Conservation (phyloP, 225 moss, liverwort and hornwort genomes). For the Pseudisothecium myosuroides region DNA sequence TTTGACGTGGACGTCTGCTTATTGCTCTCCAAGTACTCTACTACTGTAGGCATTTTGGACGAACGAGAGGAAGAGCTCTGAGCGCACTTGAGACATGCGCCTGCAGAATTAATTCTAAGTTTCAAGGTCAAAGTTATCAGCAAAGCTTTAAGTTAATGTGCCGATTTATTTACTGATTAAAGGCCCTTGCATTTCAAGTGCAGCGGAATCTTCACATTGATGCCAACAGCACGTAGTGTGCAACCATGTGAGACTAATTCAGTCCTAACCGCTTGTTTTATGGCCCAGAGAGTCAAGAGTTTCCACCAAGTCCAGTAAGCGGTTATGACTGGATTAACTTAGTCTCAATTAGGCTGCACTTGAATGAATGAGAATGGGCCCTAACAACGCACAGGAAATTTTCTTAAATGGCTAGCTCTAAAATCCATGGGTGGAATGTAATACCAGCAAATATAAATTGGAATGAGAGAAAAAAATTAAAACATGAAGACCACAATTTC, state of each 20-base stretch:
- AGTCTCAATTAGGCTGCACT: too few relatives aligned
- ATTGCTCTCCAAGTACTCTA: background rate
- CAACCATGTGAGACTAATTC: background rate
- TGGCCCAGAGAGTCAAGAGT: background rate
- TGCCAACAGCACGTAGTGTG: background rate
- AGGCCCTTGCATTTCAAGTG: background rate
- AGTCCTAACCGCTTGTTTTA: background rate
- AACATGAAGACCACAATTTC: background rate
- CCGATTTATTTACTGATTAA: background rate
- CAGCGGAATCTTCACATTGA: background rate
- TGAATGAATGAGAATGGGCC: too few relatives aligned
- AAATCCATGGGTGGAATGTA: background rate
- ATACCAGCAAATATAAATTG: background rate
- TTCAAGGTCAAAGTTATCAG: background rate
- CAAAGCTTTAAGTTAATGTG: background rate
- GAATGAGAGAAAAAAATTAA: background rate
- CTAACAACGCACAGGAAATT: too few relatives aligned
- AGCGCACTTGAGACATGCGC: background rate
- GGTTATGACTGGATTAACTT: too few relatives aligned
- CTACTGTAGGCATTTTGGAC: background rate
- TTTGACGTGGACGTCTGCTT: background rate
- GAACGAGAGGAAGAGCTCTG: background rate
- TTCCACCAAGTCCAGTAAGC: background rate
- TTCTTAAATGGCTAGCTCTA: too few relatives aligned
- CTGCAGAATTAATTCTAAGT: background rate